Evolutionary conservation across 495 filamentous ascomycete genomes (phyloP), one percentile per base, ranked within the genome.

Genomic region (Talaromyces wortmannii): DNA sequence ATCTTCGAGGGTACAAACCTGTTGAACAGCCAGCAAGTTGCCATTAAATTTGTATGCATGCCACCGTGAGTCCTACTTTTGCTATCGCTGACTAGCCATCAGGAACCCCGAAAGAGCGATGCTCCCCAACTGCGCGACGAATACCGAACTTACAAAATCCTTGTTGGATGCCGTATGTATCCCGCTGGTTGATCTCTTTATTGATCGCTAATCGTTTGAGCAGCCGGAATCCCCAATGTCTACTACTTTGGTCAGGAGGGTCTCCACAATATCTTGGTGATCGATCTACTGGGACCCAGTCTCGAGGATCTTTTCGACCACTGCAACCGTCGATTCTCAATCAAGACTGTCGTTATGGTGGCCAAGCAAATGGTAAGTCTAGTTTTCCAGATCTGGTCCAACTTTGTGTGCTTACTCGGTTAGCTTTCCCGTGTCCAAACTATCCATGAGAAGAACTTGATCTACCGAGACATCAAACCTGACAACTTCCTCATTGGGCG

Each of bases 171-270:
- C 75, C 92, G 94, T 98, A 74, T 85, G 92, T 96, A n/a, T 31
- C 46, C 15, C 32, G 52, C 57, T 31, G 56, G 48, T 45, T 58
- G 1, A 50, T 33, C 11, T 33, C 11, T 50, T 31, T 45, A 4
- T 48, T 46, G 53, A 1, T 52, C 59, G 52, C 63, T 73, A 49
- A 72, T 56, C 52, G 13, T 55, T 29, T 40, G 29, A 6, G 8
- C 56, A 98, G 94, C 94, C 55, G 94, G 94, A 62, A 97, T 99
- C 61, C 94, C 94, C 63, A 97, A 99, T 85, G 94, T 99, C 65
- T 99, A 99, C 75, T 99, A 99, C 74, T 99, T 97, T 61, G 94
- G 94, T 57, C 94, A 99, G 71, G 94, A 99, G 75, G 94, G 94
- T 61, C 83, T 99, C 18, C 94, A 99, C 76, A 99, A 99, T 74